Conservation (phyloP, 2,329 filamentous ascomycete species). For the Neopestalotiopsis sp. region DNA sequence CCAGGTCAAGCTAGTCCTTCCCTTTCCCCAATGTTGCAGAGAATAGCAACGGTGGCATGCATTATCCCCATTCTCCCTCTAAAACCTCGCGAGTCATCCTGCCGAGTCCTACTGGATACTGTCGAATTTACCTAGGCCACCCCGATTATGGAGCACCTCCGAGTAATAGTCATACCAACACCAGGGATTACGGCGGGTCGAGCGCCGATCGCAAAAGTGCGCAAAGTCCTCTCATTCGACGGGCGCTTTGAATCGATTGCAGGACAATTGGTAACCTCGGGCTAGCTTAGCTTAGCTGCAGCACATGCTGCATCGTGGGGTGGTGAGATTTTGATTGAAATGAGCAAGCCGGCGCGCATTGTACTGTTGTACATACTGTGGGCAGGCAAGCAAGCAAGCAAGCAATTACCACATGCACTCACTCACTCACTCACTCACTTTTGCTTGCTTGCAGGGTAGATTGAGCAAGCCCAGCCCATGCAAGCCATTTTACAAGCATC, state of each 20-base stretch:
- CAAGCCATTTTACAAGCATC: neutral
- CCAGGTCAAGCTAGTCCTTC: slow-evolving; percentile 2
- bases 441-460: neutral
- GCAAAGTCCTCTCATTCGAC: slow-evolving; percentile 17
- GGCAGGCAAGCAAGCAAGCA: neutral
- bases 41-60: neutral
- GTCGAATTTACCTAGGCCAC: neutral
- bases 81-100: slow-evolving; percentile 11
- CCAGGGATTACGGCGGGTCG: slow-evolving; percentile 15
- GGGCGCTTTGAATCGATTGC: slow-evolving; percentile 11
- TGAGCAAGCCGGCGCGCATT: neutral
- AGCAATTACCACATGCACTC: neutral
- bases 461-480: neutral
- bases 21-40: neutral
- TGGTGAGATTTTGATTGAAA: slow-evolving; percentile 3
- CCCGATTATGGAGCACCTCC: slow-evolving; percentile 11
- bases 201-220: slow-evolving; percentile 11
- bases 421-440: too few relatives aligned
- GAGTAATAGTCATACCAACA: slow-evolving; percentile 1
- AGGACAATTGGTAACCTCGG: slow-evolving; percentile 7
- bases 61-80: neutral
- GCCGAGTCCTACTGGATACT: neutral
- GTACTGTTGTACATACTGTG: neutral
- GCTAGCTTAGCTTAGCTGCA: neutral
- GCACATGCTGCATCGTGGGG: slow-evolving; percentile 5